Evolutionary conservation across 257 asterid genomes (phyloP).

Genomic region (Haberlea rhodopensis): DNA sequence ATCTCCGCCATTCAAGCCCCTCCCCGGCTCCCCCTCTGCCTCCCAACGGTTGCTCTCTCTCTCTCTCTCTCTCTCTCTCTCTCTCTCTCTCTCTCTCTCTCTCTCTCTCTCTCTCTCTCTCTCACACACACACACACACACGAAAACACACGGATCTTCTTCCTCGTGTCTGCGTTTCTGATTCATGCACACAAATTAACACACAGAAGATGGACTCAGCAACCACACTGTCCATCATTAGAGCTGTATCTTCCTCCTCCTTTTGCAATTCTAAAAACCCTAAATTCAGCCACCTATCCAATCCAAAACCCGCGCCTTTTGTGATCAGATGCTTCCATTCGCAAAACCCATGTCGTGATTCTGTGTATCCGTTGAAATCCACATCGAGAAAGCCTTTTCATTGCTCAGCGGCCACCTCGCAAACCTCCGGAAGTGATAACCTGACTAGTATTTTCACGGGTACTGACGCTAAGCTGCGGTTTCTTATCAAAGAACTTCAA

Average conservation of each 20-base stretch:
- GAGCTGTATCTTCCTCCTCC: conserved; percentile 41
- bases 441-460: conserved; percentile 19
- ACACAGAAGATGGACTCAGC: conserved; percentile 46
- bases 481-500: conserved; percentile 53
- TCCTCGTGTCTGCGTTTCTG: neutral
- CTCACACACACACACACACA: neutral
- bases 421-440: conserved; percentile 31
- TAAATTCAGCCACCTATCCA: conserved; percentile 22
- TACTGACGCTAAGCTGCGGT: conserved; percentile 44
- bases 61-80: neutral
- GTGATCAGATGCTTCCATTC: conserved; percentile 37
- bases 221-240: conserved; percentile 32
- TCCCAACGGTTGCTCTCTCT: neutral
- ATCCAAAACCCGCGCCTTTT: conserved; percentile 33
- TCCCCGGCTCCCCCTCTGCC: no score
- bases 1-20: conserved; percentile 10
- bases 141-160: neutral
- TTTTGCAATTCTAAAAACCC: conserved; percentile 38
- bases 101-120: neutral
- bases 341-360: conserved; percentile 29
- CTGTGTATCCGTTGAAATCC: conserved; percentile 27
- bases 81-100: neutral
- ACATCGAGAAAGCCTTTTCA: conserved; percentile 27
- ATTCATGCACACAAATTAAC: conserved; percentile 4
- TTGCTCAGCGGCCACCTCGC: conserved; percentile 56